phyloP scores from a whole-genome alignment of 2,329 filamentous ascomycete species.

The Neurospora sp. region DNA sequence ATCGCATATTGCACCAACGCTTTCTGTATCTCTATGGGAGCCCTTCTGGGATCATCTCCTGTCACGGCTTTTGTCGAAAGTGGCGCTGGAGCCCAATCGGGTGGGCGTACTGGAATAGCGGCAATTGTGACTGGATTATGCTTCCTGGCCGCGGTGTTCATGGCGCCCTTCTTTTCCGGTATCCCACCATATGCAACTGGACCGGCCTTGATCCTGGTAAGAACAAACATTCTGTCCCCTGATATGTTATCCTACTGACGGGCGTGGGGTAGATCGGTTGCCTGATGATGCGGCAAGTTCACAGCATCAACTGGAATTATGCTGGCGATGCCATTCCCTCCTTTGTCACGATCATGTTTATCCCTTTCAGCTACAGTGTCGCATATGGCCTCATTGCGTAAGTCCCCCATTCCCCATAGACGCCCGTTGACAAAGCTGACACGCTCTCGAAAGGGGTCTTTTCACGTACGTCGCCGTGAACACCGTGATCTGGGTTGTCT shows the following conservation, averaged over 20 bases:
- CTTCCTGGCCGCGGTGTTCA: slow-evolving; percentile 64
- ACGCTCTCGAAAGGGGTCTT: slow-evolving; percentile 32
- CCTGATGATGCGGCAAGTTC: slow-evolving; percentile 68
- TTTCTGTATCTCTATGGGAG: slow-evolving; percentile 59
- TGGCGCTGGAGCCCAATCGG: slow-evolving; percentile 66
- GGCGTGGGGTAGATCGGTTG: slow-evolving; percentile 48
- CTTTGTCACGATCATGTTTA: slow-evolving; percentile 64
- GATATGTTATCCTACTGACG: neutral
- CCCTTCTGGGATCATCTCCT: slow-evolving; percentile 59
- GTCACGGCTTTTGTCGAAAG: slow-evolving; percentile 70
- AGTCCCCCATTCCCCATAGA: slow-evolving; percentile 21
- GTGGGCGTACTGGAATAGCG: slow-evolving; percentile 63
- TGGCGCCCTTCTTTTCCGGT: slow-evolving; percentile 67
- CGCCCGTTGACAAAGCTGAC: neutral
- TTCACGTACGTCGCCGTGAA: slow-evolving; percentile 44
- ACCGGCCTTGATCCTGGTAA: slow-evolving; percentile 58
- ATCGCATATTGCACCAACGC: slow-evolving; percentile 69
- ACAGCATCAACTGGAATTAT: slow-evolving; percentile 67
- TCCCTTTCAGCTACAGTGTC: slow-evolving; percentile 71
- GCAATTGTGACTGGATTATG: slow-evolving; percentile 59
- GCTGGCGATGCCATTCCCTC: slow-evolving; percentile 68
- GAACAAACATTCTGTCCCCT: slow-evolving; percentile 13
- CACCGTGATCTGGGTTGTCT: slow-evolving; percentile 34
- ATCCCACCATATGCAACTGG: slow-evolving; percentile 73
- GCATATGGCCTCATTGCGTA: slow-evolving; percentile 68